phyloP scores from a whole-genome alignment of 2,329 filamentous ascomycete species.

The Lecanosticta acicola region DNA sequence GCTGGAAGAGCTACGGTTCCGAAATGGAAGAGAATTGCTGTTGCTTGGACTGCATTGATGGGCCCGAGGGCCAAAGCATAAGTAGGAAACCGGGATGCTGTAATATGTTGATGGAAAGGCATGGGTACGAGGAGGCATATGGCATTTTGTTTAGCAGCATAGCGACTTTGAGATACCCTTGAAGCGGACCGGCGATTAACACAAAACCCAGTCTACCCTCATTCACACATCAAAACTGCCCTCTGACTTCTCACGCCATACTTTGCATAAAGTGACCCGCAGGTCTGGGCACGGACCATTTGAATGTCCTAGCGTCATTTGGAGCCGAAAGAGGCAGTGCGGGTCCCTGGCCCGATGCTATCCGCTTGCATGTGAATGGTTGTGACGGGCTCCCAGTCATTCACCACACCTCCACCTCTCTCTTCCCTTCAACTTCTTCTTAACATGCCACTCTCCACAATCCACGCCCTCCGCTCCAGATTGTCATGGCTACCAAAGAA shows the following conservation, averaged over 20 bases:
- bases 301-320: slow-evolving; percentile 7
- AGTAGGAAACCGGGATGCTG: too few species aligned
- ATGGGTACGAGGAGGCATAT: neutral
- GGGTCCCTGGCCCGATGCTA: neutral
- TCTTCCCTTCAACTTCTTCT: neutral
- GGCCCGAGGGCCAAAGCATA: slow-evolving; percentile 21
- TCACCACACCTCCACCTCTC: neutral
- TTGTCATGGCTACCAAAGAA: neutral
- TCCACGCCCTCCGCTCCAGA: neutral
- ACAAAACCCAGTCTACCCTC: too few species aligned
- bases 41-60: slow-evolving; percentile 54
- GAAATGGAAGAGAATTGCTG: slow-evolving; percentile 45
- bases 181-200: slow-evolving; percentile 1
- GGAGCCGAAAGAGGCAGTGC: neutral
- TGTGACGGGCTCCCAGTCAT: too few species aligned
- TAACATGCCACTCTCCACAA: neutral
- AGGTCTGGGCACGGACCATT: too few species aligned
- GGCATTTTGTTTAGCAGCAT: slow-evolving; percentile 2
- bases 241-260: too few species aligned
- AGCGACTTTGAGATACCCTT: slow-evolving; percentile 6
- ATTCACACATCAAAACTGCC: too few species aligned
- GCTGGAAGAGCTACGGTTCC: slow-evolving; percentile 44
- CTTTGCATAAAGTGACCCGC: too few species aligned
- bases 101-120: slow-evolving; percentile 5
- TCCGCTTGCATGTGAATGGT: slow-evolving; percentile 4